phyloP scores from a whole-genome alignment of 257 asterid genomes.

The Ophiorrhiza pumila region DNA sequence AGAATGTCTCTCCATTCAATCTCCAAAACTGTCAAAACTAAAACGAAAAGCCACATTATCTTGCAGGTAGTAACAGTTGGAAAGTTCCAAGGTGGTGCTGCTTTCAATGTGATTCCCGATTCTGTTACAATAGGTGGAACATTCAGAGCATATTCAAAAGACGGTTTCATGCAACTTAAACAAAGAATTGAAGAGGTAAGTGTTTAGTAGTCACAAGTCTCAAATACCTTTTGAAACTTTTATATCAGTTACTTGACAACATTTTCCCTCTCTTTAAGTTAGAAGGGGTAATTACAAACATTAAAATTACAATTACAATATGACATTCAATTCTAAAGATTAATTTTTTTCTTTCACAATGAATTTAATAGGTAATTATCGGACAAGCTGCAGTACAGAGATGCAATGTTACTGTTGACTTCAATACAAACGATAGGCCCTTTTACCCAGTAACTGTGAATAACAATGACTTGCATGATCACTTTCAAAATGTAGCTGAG shows the following conservation, averaged over 20 bases:
- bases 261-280: neutral
- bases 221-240: neutral
- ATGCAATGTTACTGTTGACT: conserved; percentile 49
- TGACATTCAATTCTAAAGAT: neutral
- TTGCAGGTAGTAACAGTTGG: conserved; percentile 58
- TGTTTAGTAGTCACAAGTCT: neutral
- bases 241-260: neutral
- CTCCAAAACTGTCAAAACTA: neutral
- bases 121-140: conserved; percentile 63
- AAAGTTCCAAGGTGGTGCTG: conserved; percentile 54
- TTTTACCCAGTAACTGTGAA: conserved; percentile 58
- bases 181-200: conserved; percentile 60
- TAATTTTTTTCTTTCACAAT: neutral
- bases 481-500: conserved; percentile 36
- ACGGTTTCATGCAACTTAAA: conserved; percentile 42
- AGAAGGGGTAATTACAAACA: neutral
- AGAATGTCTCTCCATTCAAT: neutral
- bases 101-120: conserved; percentile 65
- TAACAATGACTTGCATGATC: conserved; percentile 39
- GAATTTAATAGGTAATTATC: conserved; percentile 40
- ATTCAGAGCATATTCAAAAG: conserved; percentile 56
- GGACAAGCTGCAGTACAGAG: conserved; percentile 58
- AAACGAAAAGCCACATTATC: neutral
- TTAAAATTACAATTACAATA: neutral
- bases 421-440: conserved; percentile 31